Percentiles rank a stretch among this genome's conserved stretches.
Evolutionary conservation across 108 stramenopile genomes (phyloP).

Genomic region (Cylindrotheca fusiformis): DNA sequence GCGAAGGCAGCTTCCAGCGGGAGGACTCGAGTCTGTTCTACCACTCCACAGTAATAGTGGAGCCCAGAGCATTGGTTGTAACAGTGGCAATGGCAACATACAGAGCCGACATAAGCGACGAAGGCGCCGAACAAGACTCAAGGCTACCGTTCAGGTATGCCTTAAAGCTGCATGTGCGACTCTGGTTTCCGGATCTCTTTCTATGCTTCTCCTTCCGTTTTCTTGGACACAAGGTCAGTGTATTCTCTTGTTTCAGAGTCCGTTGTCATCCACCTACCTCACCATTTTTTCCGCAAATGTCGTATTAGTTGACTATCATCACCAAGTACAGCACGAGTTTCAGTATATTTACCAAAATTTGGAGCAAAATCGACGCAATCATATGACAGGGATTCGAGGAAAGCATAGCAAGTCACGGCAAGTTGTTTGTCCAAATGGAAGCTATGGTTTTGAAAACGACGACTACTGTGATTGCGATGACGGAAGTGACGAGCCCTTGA

Average conservation of each 20-base stretch:
- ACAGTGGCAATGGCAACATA: neutral
- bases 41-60: neutral
- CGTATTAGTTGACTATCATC: constrained; percentile 30
- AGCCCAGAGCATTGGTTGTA: neutral
- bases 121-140: constrained; percentile 6
- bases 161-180: constrained; percentile 16
- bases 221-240: constrained; percentile 22
- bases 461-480: constrained; percentile 80
- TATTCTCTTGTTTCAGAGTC: neutral
- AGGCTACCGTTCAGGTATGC: neutral
- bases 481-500: constrained; percentile 64
- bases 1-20: constrained; percentile 6
- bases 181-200: constrained; percentile 16
- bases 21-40: neutral
- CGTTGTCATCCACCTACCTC: neutral
- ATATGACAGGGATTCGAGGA: constrained; percentile 20
- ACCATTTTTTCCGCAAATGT: neutral
- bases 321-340: constrained; percentile 25
- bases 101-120: constrained; percentile 9
- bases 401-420: neutral
- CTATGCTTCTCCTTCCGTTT: constrained; percentile 23
- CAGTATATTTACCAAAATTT: constrained; percentile 17
- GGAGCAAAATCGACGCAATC: constrained; percentile 22
- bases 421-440: constrained; percentile 18
- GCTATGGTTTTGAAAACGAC: constrained; percentile 57